A percentile compares a stretch with the other conserved stretches of the same genome.
These are phyloP conservation scores for Vaccinium vitisidaea DNA, from an alignment of 148 eudicot species.

Conservation along the genomic window DNA sequence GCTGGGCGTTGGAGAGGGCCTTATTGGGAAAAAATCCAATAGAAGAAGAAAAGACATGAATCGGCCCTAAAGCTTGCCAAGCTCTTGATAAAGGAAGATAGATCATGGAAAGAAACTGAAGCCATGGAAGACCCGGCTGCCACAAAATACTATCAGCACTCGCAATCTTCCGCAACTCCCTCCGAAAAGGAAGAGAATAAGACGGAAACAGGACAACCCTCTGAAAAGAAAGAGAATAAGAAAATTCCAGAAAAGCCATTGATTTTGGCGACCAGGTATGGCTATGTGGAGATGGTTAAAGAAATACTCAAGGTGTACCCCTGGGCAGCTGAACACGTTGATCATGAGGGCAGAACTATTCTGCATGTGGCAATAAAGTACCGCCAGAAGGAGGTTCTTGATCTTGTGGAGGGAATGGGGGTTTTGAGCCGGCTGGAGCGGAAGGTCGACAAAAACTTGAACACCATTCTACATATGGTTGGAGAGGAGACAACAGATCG, in stretches of 20 bases:
- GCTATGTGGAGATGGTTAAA: conserved; percentile 1
- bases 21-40: neutral
- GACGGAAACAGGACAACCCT: too few species aligned
- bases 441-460: neutral
- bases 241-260: neutral
- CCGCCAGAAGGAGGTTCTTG: neutral
- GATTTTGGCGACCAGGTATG: conserved; percentile 11
- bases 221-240: neutral
- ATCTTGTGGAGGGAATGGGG: neutral
- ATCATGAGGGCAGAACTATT: neutral
- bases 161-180: too few species aligned
- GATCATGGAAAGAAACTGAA: neutral
- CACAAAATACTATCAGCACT: too few species aligned
- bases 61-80: neutral
- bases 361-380: conserved; percentile 12
- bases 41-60: neutral
- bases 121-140: neutral
- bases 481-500: neutral
- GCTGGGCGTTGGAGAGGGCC: neutral
- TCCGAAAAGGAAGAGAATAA: neutral
- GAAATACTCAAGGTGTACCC: neutral
- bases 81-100: neutral
- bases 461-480: conserved; percentile 1
- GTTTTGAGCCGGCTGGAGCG: neutral
- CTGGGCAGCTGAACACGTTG: conserved; percentile 12